Percentiles rank a stretch among this genome's conserved stretches.
Conservation (phyloP, 2,329 filamentous ascomycete genomes). For the Paraconiothyrium brasiliense region DNA sequence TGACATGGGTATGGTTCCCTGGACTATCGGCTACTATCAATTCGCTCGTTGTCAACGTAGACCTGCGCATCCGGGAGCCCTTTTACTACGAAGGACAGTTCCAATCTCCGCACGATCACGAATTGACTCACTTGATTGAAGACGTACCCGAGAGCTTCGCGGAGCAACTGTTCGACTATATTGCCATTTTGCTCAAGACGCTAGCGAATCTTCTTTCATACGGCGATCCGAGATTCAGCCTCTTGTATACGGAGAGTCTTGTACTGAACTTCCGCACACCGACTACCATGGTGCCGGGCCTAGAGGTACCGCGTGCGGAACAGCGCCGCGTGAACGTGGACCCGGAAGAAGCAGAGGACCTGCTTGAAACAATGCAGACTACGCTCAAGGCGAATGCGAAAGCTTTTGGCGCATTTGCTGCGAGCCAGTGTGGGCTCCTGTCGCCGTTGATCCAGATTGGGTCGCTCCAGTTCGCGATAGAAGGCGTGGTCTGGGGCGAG, state of each 20-base stretch:
- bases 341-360: conserved; percentile 28
- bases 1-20: conserved; percentile 41
- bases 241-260: conserved; percentile 39
- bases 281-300: conserved; percentile 29
- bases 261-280: conserved; percentile 41
- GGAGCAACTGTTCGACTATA: conserved; percentile 42
- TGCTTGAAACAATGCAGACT: conserved; percentile 37
- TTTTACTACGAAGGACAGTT: conserved; percentile 23
- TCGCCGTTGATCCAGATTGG: conserved; percentile 43
- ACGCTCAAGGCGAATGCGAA: conserved; percentile 40
- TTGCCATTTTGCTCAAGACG: conserved; percentile 41
- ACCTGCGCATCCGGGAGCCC: conserved; percentile 41
- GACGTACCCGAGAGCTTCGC: conserved; percentile 39
- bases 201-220: conserved; percentile 35
- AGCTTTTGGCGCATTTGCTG: conserved; percentile 36
- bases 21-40: conserved; percentile 41
- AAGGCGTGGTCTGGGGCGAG: conserved; percentile 39
- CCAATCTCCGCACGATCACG: conserved; percentile 33
- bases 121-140: conserved; percentile 36
- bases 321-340: conserved; percentile 33
- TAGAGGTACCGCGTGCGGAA: conserved; percentile 25
- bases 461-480: conserved; percentile 36
- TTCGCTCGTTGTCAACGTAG: conserved; percentile 40
- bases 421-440: conserved; percentile 32
- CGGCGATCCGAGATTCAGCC: conserved; percentile 30